Evolutionary conservation across 495 filamentous ascomycete species (phyloP), one percentile per base, ranked within the genome.

Genomic region (Xylaria bambusicola): DNA sequence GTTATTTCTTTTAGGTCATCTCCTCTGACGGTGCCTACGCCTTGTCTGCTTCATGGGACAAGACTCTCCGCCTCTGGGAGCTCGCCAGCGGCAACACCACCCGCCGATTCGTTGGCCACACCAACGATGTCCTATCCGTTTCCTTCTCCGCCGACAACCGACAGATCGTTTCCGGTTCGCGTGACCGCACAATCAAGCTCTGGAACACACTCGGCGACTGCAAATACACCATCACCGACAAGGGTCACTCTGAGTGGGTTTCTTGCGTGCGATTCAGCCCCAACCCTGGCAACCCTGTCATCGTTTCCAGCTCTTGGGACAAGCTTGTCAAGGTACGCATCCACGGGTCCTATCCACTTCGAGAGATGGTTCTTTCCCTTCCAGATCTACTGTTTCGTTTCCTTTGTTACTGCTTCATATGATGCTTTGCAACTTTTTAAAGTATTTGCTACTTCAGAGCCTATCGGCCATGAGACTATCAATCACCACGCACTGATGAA

Each of bases 391-490:
- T 20, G 4, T 23, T 10, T 10, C 46, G 2, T 15, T 21, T 45
- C 10, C 21, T 29, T 23, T 3, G 15, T 2, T 54, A 2, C 36
- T 27, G 46, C 60, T 70, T 71, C 64, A 78, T 53, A 96, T 89
- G 94, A 98, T 98, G 94, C 80, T 90, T 84, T 84, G 86, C 87
- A 86, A 82, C 46, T 44, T 70, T 73, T 75, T 76, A 75, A 93
- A 92, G 92, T 99, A 99, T 98, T 99, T 98, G 94, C 94, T 99
- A 99, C 94, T 99, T 99, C 95, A 97, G 94, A 99, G 92, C 88
- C 84, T 82, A 71, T 74, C 71, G 85, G 91, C 91, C 73, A 96
- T 99, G 94, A 99, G 95, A 99, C 90, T 88, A 96, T 80, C 75
- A 33, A 80, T 76, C 90, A 94, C 91, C 89, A 76, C 84, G 88